phyloP scores from a whole-genome alignment of 2,329 filamentous ascomycete species.

The Phialemonium atrogriseum region DNA sequence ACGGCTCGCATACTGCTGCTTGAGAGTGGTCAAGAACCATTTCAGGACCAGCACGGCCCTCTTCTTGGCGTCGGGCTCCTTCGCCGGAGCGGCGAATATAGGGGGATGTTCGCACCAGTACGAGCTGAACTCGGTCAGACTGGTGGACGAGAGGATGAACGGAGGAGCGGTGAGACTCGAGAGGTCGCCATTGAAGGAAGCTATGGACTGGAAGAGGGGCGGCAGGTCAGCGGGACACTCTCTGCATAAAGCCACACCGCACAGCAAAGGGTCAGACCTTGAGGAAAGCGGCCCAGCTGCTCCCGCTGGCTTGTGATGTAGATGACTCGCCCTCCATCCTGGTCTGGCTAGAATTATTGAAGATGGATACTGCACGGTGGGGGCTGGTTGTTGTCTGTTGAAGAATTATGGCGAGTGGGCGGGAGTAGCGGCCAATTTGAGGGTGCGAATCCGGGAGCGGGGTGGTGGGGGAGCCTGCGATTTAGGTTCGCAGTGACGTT shows the following conservation, averaged over 20 bases:
- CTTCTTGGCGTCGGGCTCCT: slow-evolving; percentile 71
- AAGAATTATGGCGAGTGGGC: no score
- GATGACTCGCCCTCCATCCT: no score
- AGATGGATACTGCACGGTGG: no score
- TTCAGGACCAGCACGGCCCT: slow-evolving; percentile 82
- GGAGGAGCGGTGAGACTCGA: slow-evolving; percentile 74
- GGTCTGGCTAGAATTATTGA: no score
- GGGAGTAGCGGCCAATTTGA: no score
- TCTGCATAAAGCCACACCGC: not conserved
- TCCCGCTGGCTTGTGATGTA: slow-evolving; percentile 2
- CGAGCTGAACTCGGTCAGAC: slow-evolving; percentile 70
- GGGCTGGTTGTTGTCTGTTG: no score
- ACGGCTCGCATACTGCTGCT: slow-evolving; percentile 68
- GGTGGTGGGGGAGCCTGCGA: no score
- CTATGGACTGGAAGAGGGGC: slow-evolving; percentile 49
- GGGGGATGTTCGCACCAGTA: slow-evolving; percentile 76
- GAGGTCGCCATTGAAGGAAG: slow-evolving; percentile 75
- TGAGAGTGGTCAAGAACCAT: slow-evolving; percentile 91
- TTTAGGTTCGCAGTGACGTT: no score
- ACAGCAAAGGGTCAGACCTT: slow-evolving; percentile 28
- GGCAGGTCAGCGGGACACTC: slow-evolving; percentile 4
- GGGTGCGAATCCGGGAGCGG: no score
- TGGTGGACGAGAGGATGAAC: slow-evolving; percentile 73
- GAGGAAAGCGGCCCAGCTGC: slow-evolving; percentile 41
- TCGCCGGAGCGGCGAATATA: slow-evolving; percentile 73